Evolutionary conservation across 2,329 filamentous ascomycete species (phyloP), one percentile per base, ranked within the genome.

Genomic region (Xylariaceae sp.): DNA sequence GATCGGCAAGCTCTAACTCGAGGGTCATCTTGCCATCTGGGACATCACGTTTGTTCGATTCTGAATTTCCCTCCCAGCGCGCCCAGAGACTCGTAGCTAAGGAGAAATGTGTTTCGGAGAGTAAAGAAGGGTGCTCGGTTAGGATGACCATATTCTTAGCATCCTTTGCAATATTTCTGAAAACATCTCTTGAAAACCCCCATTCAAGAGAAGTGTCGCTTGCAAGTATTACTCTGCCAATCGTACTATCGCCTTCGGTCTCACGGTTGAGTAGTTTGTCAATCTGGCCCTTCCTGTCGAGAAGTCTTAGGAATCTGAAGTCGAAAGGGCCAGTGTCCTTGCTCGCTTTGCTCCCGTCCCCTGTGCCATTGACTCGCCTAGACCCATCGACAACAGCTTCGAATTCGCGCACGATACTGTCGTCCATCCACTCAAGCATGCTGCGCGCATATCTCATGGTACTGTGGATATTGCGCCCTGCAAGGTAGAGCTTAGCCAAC

Each of bases 371-470:
- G 2, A 75, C 70, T 60, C 80, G 77, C 56, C 73, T 75, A 7
- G 71, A 68, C 2, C 74, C 78, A 60, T 85, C 83, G 1, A 81
- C 83, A 46, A 87, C 80, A 14, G 88, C 86, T 71, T 96, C 93
- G 59, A 96, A 96, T 67, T 98, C 93, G 52, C 92, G 87, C 42
- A 96, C 89, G 56, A 99, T 96, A 55, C 87, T 89, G 68, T 97
- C 93, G 70, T 98, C 93, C 93, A 99, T 98, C 95, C 95, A 99
- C 70, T 99, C 95, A 29, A 99, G 79, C 90, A 99, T 96, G 72
- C 93, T 97, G 63, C 93, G 84, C 21, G 93, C 90, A 64, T 97
- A 91, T 50, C 91, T 84, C 81, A 98, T 90, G 0, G 93, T 96
- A 60, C 91, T 93, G 55, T 90, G 88, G 61, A 91, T 89, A 59